Evolutionary conservation across 164 flowering plant genomes (phyloP).

Genomic region (Vitis vinifera): ASM3070453v1 NC_081808.1:18767501-18768000

Average conservation of each 20-base stretch:
- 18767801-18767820: background rate
- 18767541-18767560: constrained; percentile 35
- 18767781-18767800: background rate
- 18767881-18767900: too few species aligned
- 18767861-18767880: too few species aligned
- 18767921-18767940: too few species aligned
- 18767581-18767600: constrained; percentile 11
- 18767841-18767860: too few species aligned
- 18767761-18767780: too few species aligned
- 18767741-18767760: too few species aligned
- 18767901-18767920: too few species aligned
- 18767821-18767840: too few species aligned
- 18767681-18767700: constrained; percentile 54
- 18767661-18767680: constrained; percentile 51
- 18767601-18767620: constrained; percentile 32
- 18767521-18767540: background rate
- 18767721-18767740: background rate
- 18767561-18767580: constrained; percentile 20
- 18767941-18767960: too few species aligned
- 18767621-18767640: constrained; percentile 43
- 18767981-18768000: too few species aligned
- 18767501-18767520: background rate
- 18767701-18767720: background rate
- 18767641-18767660: constrained; percentile 50
- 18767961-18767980: too few species aligned